Base-by-base conservation (phyloP, 2,329 filamentous ascomycete species). In the Trichophyton mentagrophytes region DNA sequence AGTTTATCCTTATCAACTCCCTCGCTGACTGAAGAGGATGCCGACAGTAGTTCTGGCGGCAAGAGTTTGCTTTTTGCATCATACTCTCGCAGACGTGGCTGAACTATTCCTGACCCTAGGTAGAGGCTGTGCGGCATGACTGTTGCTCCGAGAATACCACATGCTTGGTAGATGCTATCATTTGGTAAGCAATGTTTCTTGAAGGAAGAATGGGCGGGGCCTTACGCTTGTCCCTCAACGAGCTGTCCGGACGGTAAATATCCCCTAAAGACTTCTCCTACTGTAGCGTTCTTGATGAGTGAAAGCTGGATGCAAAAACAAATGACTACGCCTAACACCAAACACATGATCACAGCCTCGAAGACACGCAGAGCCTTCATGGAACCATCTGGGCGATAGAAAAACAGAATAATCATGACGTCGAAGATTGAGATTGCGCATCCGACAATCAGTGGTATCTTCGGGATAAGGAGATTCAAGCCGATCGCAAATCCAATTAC, bases 101-200 rank as follows among this genome's bases (percentile, higher is more conserved):
- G 80, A 8, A 83, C 80, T 20, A 82, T 76, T 11, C 80, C 80
- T 58, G 77, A 80, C 2, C 81, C 81, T 1, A 83, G 73, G 65
- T 82, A 83, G 58, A 83, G 76, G 38, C 77, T 80, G 67, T 83
- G 81, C n/a, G 81, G 81, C 81, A 83, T 83, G 30, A 83, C 80
- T 1, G 78, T 80, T 13, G 78, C 78, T 38, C 78, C 78, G 15
- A 80, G 74, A 60, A 80, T 79, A 60, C 78, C 78, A 64, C 78
- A 80, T 61, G 76, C 78, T 61, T 82, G 79, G 68, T 81, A 82
- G 36, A 83, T 68, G 7, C 77, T 79, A 61, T 20, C 11, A 38
- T 57, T 3, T 13, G 9, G 30, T 36, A 49, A 58, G 59, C 57
- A 2, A 17, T 40, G 15, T 57, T 68, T 57, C 59, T 61, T 22